phyloP scores from a whole-genome alignment of 345 rosid genomes.

The Gynandropsis gynandra region DNA sequence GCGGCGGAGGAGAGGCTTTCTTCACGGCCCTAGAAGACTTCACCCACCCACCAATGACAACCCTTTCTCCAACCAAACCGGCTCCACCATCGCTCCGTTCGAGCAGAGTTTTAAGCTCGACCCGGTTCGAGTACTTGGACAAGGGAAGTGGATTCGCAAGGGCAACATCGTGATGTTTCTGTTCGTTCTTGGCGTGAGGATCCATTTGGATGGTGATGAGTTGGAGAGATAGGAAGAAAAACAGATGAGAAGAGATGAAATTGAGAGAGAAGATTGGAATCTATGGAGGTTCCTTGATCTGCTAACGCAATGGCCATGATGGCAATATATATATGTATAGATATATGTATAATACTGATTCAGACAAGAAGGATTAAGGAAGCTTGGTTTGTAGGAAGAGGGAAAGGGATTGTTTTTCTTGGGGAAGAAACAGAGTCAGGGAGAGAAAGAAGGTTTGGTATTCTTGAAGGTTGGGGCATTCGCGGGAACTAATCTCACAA shows the following conservation, averaged over 20 bases:
- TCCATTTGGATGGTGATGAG: slow-evolving; percentile 19
- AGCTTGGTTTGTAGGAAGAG: slow-evolving; percentile 35
- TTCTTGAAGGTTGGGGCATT: slow-evolving; percentile 41
- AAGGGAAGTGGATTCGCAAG: slow-evolving; percentile 7
- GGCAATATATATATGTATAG: slow-evolving; percentile 22
- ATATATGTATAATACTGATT: slow-evolving; percentile 14
- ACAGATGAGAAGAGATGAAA: not conserved
- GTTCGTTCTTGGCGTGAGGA: slow-evolving; percentile 16
- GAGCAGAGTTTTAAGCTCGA: slow-evolving; percentile 44
- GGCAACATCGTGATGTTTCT: not conserved
- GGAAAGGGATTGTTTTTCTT: slow-evolving; percentile 59
- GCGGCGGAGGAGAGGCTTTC: slow-evolving; percentile 31
- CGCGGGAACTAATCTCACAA: slow-evolving; percentile 43
- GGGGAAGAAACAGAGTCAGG: slow-evolving; percentile 14
- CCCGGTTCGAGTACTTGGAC: slow-evolving; percentile 56
- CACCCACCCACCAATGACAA: slow-evolving; percentile 92
- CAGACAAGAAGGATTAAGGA: slow-evolving; percentile 33
- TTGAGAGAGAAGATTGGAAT: slow-evolving; percentile 3
- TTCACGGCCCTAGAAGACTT: slow-evolving; percentile 56
- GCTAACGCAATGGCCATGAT: slow-evolving; percentile 14
- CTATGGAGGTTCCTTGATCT: slow-evolving; percentile 1
- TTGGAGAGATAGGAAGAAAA: not conserved
- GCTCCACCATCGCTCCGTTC: slow-evolving; percentile 40
- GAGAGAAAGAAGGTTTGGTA: slow-evolving; percentile 47
- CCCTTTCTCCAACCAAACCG: slow-evolving; percentile 36